Percentiles rank a stretch among this genome's conserved stretches.
Evolutionary conservation across 2,329 filamentous ascomycete genomes (phyloP).

Genomic region (Diaporthe citri): DNA sequence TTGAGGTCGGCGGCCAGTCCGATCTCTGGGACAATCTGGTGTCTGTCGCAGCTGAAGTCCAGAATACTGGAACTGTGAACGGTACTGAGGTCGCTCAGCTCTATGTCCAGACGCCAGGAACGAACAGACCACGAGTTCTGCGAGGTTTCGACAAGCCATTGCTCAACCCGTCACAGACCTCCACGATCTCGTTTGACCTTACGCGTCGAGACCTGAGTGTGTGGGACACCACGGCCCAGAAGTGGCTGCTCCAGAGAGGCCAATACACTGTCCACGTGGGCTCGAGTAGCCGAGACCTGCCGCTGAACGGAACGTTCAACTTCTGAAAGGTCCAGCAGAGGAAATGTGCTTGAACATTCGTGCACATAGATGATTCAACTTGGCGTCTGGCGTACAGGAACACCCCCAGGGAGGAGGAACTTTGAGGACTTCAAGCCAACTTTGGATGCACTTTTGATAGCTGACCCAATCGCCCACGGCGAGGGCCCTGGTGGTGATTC

Average conservation of each 20-base stretch:
- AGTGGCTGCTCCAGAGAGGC: constrained; percentile 67
- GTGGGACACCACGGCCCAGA: constrained; percentile 73
- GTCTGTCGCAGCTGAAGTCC: constrained; percentile 53
- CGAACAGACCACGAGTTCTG: constrained; percentile 68
- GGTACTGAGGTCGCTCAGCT: constrained; percentile 63
- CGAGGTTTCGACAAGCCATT: constrained; percentile 74
- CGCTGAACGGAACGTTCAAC: constrained; percentile 51
- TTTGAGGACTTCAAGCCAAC: not conserved
- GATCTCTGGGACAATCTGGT: constrained; percentile 63
- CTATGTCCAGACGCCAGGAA: constrained; percentile 59
- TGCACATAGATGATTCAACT: not conserved
- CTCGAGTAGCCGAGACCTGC: constrained; percentile 60
- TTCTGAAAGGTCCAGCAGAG: constrained; percentile 1
- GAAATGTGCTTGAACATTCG: not conserved
- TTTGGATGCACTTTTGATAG: not conserved
- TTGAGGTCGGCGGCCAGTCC: constrained; percentile 58
- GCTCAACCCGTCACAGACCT: constrained; percentile 59
- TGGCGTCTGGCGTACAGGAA: not conserved
- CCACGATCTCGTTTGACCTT: constrained; percentile 63
- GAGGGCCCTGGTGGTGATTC: not conserved
- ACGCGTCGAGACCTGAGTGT: constrained; percentile 75
- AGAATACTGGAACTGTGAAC: constrained; percentile 56
- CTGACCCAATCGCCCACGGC: not conserved
- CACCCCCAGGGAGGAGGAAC: not conserved
- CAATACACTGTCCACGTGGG: constrained; percentile 61